Evolutionary conservation across 805 yeast genomes (phyloP), one percentile per base, ranked within the genome.

Genomic region (Kodamaea leandrae): DNA sequence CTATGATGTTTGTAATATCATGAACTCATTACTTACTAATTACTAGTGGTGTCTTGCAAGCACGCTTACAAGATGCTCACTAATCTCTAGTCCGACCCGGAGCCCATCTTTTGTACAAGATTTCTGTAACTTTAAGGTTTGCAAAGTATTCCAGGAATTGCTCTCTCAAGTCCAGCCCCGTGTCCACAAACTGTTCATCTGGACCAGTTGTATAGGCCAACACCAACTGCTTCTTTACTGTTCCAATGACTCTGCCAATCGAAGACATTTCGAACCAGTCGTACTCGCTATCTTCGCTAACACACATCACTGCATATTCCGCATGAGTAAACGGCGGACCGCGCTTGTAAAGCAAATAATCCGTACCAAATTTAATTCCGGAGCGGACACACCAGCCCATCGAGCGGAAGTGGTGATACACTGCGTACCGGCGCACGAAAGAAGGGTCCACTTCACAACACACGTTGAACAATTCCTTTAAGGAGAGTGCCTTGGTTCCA

Each of bases 321-420:
- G 99, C 97, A 58, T 93, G 99, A 37, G 83, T 80, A 58, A 90
- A 88, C 1, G 97, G 97, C 6, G 98, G 99, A 0, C 99, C 99
- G 43, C 91, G 71, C 40, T 83, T 79, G 60, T 93, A 93, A 4
- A 93, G 68, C 6, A 93, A 64, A 60, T 69, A 83, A 53, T 90
- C 95, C n/a, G 86, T 76, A 2, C 96, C 96, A 60, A 93, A 93
- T 60, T 93, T 93, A 42, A 89, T 77, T 0, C 98, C 99, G 0
- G 90, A 78, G 44, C 95, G 72, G 2, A 83, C 93, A 67, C 97
- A 91, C 97, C 98, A 93, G 0, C 97, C 97, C 18, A 78, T 72
- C 0, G 96, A 82, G 39, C 95, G 73, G 62, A 80, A 90, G 58
- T 91, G 89, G 55, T 88, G 95, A 54, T 90, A 91, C 1, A 77